Evolutionary conservation across 768 basidiomycete genomes (phyloP).

Genomic region (Tricholoma saponaceum): DNA sequence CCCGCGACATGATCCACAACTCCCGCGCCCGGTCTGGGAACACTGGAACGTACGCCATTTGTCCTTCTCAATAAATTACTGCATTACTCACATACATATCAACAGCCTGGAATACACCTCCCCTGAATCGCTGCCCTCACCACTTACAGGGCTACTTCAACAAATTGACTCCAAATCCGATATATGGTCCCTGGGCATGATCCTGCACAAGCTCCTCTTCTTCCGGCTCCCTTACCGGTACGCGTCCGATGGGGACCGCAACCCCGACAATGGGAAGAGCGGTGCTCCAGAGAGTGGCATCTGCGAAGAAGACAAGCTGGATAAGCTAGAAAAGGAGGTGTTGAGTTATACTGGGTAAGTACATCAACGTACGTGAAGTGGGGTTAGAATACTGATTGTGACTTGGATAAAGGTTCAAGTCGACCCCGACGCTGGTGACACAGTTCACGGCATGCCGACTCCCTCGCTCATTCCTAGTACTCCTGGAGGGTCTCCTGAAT

Average conservation of each 20-base stretch:
- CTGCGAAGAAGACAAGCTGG: slow-evolving; percentile 61
- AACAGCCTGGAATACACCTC: slow-evolving; percentile 79
- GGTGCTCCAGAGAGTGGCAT: slow-evolving; percentile 32
- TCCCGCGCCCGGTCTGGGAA: slow-evolving; percentile 77
- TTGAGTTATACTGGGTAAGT: slow-evolving; percentile 67
- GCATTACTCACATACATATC: background rate
- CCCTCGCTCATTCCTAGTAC: slow-evolving; percentile 62
- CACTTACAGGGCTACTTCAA: slow-evolving; percentile 56
- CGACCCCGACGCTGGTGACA: slow-evolving; percentile 43
- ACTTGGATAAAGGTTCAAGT: slow-evolving; percentile 37
- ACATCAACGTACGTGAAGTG: background rate
- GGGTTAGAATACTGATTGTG: background rate
- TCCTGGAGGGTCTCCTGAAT: slow-evolving; percentile 71
- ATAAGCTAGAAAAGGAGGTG: slow-evolving; percentile 70
- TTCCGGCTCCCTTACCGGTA: slow-evolving; percentile 84
- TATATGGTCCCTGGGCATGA: slow-evolving; percentile 98
- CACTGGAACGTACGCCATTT: slow-evolving; percentile 77
- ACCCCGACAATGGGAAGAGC: slow-evolving; percentile 6
- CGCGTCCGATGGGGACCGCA: slow-evolving; percentile 55
- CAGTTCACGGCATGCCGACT: slow-evolving; percentile 70
- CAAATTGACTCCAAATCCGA: slow-evolving; percentile 87
- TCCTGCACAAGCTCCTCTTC: slow-evolving; percentile 90
- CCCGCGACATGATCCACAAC: slow-evolving; percentile 81
- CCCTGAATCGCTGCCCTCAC: slow-evolving; percentile 80
- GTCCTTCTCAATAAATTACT: background rate